These are phyloP conservation scores for Globisporangium orthogonon DNA, from an alignment of 352 stramenopile genomes.

Conservation along the genomic window DNA sequence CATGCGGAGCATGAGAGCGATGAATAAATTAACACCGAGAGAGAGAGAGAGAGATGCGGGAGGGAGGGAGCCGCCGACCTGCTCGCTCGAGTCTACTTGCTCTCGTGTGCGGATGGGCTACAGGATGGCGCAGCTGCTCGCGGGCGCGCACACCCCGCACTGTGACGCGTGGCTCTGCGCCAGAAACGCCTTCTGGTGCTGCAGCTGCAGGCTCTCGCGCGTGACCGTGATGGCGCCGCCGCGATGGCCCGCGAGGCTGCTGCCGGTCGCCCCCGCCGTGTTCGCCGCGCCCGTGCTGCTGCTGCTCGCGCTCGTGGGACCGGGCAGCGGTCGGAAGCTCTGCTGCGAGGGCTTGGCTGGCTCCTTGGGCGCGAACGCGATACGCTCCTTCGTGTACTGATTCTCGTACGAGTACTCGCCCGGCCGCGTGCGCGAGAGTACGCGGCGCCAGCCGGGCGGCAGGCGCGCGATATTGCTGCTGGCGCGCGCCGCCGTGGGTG, in stretches of 20 bases:
- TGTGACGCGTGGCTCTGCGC: conserved; percentile 61
- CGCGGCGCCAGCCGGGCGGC: conserved; percentile 67
- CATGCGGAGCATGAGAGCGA: background rate
- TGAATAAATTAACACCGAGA: background rate
- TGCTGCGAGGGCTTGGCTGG: conserved; percentile 83
- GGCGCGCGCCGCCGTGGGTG: conserved; percentile 31
- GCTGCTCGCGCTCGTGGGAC: conserved; percentile 5
- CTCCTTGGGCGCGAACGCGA: conserved; percentile 82
- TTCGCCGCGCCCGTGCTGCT: conserved; percentile 17
- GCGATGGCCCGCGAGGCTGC: background rate
- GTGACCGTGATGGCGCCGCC: conserved; percentile 57
- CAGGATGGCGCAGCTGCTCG: conserved; percentile 45
- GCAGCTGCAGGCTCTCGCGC: conserved; percentile 72
- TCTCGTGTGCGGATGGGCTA: conserved; percentile 14
- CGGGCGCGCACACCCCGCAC: conserved; percentile 45
- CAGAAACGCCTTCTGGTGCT: conserved; percentile 80
- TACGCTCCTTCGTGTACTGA: conserved; percentile 86
- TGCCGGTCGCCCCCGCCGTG: background rate
- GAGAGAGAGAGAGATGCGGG: no score
- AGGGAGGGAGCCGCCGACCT: no score
- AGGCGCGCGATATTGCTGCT: conserved; percentile 54
- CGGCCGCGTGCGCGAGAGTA: conserved; percentile 73
- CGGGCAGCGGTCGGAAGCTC: conserved; percentile 44
- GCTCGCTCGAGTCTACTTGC: no score
- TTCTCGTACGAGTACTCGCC: conserved; percentile 88